phyloP scores from a whole-genome alignment of 495 filamentous ascomycete genomes.

The Jackrogersella minutella region DNA sequence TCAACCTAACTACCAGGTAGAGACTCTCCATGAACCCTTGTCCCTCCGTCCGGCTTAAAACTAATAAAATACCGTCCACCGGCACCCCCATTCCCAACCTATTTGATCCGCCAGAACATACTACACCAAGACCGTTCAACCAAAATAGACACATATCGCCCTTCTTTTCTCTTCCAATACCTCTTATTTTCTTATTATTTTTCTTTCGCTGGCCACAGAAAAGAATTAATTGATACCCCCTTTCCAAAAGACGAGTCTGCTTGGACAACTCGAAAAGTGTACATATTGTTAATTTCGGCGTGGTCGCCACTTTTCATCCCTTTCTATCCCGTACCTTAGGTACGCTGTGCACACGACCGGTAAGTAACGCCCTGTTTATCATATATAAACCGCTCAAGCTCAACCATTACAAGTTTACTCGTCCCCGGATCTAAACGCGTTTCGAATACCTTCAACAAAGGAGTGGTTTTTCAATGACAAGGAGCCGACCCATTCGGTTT shows the following conservation, averaged over 20 bases:
- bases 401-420: slow-evolving; percentile 7
- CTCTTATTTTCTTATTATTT: background rate
- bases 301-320: slow-evolving; percentile 16
- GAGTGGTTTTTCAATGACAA: background rate
- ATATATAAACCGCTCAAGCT: slow-evolving; percentile 14
- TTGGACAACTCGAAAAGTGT: slow-evolving; percentile 21
- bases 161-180: background rate
- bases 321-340: background rate
- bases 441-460: slow-evolving; percentile 1
- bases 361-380: slow-evolving; percentile 15
- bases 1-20: slow-evolving; percentile 17
- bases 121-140: too few species aligned
- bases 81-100: background rate
- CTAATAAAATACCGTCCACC: slow-evolving; percentile 25
- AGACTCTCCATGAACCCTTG: slow-evolving; percentile 16
- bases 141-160: background rate
- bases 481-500: background rate
- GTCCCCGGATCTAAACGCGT: background rate
- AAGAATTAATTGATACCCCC: slow-evolving; percentile 25
- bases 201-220: slow-evolving; percentile 11
- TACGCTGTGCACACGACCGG: background rate
- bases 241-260: slow-evolving; percentile 20
- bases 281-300: slow-evolving; percentile 21
- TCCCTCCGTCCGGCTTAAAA: slow-evolving; percentile 13
- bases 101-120: slow-evolving; percentile 7